Percentiles rank a stretch among this genome's conserved stretches.
Conservation (phyloP, 805 yeast genomes). For the Komagataella pseudopastoris region DNA sequence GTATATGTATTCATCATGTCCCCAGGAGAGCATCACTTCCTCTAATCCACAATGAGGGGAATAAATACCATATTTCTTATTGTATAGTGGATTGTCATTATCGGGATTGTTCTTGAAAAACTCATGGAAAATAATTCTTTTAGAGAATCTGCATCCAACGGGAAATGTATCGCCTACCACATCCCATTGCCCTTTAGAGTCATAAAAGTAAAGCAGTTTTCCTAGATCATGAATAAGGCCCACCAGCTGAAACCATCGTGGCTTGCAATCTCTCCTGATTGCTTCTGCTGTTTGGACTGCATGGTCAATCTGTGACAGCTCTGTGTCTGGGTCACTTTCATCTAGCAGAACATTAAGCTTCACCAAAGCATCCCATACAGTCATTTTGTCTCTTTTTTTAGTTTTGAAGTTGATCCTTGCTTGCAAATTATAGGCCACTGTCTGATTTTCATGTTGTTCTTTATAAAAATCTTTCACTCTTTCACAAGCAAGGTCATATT, state of each 20-base stretch:
- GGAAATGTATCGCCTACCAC: conserved; percentile 74
- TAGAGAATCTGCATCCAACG: conserved; percentile 54
- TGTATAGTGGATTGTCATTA: conserved; percentile 46
- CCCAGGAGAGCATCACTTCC: conserved; percentile 65
- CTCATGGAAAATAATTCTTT: conserved; percentile 45
- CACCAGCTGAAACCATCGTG: conserved; percentile 66
- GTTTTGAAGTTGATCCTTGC: conserved; percentile 63
- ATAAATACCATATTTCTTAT: conserved; percentile 54
- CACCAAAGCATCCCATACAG: conserved; percentile 60
- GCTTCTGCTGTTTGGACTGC: conserved; percentile 71
- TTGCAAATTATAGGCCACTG: conserved; percentile 60
- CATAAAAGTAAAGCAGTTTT: conserved; percentile 53
- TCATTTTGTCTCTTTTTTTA: conserved; percentile 50
- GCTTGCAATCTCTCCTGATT: conserved; percentile 50
- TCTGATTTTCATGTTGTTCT: conserved; percentile 58
- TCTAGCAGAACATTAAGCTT: conserved; percentile 49
- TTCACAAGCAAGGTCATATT: conserved; percentile 56
- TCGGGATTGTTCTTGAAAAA: conserved; percentile 51
- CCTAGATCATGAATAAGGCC: conserved; percentile 66
- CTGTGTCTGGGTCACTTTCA: conserved; percentile 68
- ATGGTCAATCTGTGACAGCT: conserved; percentile 61
- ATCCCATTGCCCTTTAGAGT: conserved; percentile 69
- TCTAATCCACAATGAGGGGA: conserved; percentile 52
- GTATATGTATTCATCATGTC: conserved; percentile 71
- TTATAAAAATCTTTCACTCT: conserved; percentile 52